Base-by-base conservation (phyloP, 441 rosid species). In the Adansonia rubrostipa region DNA sequence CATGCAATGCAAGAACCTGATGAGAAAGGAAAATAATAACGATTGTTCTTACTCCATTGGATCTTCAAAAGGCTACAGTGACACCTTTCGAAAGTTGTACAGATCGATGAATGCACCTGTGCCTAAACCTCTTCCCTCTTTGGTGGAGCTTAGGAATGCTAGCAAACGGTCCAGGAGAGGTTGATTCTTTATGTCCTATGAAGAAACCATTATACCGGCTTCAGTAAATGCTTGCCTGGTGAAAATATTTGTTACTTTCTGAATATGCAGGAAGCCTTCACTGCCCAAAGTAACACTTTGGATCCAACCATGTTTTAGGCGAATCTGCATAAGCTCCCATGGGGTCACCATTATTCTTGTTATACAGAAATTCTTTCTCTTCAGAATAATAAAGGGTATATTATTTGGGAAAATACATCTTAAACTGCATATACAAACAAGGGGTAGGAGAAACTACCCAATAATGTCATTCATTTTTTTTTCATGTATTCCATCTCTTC, bases 111-210 rank as follows among this genome's bases (percentile, higher is more conserved):
- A 92, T 62, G 92, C 89, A 19, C 89, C 92, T 0, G 93, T 95
- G 67, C 97, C 97, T 47, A 89, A 81, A 64, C 98, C 97, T 42
- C 90, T 93, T 45, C 98, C 97, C 42, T 92, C 97, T 9, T 51
- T 93, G 75, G 82, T 89, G 82, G 87, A 89, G 77, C 88, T 92
- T 40, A 82, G 80, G 85, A 86, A 88, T 75, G 78, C 90, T 75
- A 81, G 75, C 74, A 90, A 88, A 81, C 89, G 87, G 40, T 76
- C 56, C 70, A 85, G 86, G 85, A 88, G 84, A 83, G 42, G 73
- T 10, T 76, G 75, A 51, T 77, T 76, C 9, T 75, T 67, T 15
- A 15, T 71, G 24, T 33, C 62, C 22, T 5, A 33, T 9, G 45
- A 50, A 53, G 74, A 20, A 4, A 8, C 4, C 58, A 28, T n/a